Evolutionary conservation across 192 early-diverging fungal species (phyloP).

Genomic region (Coemansia interrupta): DNA sequence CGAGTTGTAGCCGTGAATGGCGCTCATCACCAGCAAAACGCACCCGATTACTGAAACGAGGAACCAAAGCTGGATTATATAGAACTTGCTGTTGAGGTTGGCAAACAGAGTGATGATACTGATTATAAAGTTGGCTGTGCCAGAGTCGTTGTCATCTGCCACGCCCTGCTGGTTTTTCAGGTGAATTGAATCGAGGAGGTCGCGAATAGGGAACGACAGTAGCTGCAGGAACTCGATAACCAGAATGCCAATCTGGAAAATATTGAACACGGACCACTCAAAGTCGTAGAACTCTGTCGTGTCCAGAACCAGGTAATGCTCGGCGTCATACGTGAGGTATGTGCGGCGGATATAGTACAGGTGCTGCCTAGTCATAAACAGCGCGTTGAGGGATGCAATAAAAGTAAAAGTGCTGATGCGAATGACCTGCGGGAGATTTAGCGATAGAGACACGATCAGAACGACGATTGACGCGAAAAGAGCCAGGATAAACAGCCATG

Average conservation of each 20-base stretch:
- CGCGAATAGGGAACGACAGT: conserved; percentile 72
- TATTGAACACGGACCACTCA: conserved; percentile 59
- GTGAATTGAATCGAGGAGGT: conserved; percentile 57
- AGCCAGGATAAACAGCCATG: conserved; percentile 48
- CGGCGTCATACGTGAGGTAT: conserved; percentile 42
- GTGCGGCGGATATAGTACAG: conserved; percentile 54
- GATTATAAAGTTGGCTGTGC: conserved; percentile 47
- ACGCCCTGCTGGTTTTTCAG: conserved; percentile 17
- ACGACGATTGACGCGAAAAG: conserved; percentile 29
- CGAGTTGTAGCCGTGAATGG: conserved; percentile 41
- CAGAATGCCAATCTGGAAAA: conserved; percentile 68
- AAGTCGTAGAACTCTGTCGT: conserved; percentile 42
- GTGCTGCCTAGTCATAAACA: conserved; percentile 55
- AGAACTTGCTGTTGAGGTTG: conserved; percentile 47
- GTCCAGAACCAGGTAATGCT: conserved; percentile 47
- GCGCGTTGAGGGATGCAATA: conserved; percentile 43
- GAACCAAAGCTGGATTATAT: conserved; percentile 53
- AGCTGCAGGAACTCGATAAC: conserved; percentile 77
- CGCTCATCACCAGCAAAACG: conserved; percentile 25
- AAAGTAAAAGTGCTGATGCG: conserved; percentile 45
- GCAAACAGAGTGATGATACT: conserved; percentile 51
- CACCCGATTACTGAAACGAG: conserved; percentile 36
- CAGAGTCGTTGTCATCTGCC: conserved; percentile 9
- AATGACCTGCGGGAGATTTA: conserved; percentile 31
- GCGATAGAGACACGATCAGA: conserved; percentile 28